Conservation (phyloP, 129 eudicot species). For the Apium graveolens region DNA sequence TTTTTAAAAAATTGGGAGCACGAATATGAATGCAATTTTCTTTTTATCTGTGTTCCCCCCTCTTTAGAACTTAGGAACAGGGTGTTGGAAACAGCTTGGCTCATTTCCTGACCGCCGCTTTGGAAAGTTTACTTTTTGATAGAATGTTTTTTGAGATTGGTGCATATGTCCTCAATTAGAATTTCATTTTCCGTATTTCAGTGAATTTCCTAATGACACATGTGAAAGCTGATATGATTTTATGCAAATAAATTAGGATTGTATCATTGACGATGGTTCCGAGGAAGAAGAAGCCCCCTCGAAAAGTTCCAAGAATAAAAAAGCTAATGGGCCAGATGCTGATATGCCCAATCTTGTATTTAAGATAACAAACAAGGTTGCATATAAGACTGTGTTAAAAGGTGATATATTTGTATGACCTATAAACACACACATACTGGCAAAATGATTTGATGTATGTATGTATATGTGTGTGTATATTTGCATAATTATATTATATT, state of each 20-base stretch:
- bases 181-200: not conserved
- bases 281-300: constrained; percentile 5
- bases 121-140: not conserved
- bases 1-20: too few relatives aligned
- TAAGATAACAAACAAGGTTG: constrained; percentile 4
- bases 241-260: not conserved
- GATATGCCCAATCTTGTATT: constrained; percentile 2
- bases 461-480: not conserved
- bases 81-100: not conserved
- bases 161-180: not conserved
- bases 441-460: not conserved
- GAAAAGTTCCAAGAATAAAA: constrained; percentile 4
- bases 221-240: not conserved
- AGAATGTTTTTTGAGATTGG: not conserved
- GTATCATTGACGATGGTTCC: not conserved
- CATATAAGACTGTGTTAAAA: not conserved
- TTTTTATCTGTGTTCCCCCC: too few relatives aligned
- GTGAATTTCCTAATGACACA: not conserved
- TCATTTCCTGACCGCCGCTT: not conserved
- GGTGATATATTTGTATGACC: not conserved
- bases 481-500: not conserved
- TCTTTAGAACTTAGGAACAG: too few relatives aligned
- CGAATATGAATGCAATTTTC: too few relatives aligned
- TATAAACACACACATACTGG: not conserved
- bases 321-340: not conserved